phyloP scores from a whole-genome alignment of 2,329 filamentous ascomycete species.

The Juglanconis juglandina region DNA sequence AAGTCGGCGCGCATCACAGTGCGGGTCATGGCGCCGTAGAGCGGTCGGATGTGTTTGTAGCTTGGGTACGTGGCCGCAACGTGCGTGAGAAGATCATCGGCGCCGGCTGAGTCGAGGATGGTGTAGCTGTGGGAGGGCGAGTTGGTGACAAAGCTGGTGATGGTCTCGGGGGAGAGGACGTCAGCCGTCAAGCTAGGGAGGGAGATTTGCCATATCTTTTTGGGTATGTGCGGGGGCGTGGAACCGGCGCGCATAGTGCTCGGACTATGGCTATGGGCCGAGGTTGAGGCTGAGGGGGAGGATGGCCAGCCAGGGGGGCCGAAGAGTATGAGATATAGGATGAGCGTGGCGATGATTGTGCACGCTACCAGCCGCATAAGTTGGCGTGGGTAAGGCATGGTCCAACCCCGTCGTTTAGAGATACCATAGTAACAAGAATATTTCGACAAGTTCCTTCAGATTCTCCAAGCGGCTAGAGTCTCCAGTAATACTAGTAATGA shows the following conservation, averaged over 20 bases:
- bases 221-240: conserved; percentile 20
- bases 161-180: conserved; percentile 5
- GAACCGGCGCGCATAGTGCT: background rate
- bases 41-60: conserved; percentile 11
- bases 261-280: background rate
- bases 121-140: conserved; percentile 22
- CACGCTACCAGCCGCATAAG: too few species aligned
- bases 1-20: conserved; percentile 21
- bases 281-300: background rate
- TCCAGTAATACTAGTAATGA: too few species aligned
- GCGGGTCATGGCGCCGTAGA: conserved; percentile 19
- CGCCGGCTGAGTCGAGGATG: conserved; percentile 21
- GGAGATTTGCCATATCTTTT: conserved; percentile 26
- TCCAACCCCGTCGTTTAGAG: too few species aligned
- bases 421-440: too few species aligned
- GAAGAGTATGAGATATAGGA: too few species aligned
- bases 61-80: conserved; percentile 18
- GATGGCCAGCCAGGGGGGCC: too few species aligned
- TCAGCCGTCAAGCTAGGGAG: conserved; percentile 14
- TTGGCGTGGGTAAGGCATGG: too few species aligned
- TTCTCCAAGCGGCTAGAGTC: too few species aligned
- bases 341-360: too few species aligned
- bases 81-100: conserved; percentile 15
- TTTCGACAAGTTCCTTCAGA: too few species aligned
- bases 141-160: conserved; percentile 18